Evolutionary conservation across 2,329 filamentous ascomycete species (phyloP).

Genomic region (Pseudogymnoascus sp.): DNA sequence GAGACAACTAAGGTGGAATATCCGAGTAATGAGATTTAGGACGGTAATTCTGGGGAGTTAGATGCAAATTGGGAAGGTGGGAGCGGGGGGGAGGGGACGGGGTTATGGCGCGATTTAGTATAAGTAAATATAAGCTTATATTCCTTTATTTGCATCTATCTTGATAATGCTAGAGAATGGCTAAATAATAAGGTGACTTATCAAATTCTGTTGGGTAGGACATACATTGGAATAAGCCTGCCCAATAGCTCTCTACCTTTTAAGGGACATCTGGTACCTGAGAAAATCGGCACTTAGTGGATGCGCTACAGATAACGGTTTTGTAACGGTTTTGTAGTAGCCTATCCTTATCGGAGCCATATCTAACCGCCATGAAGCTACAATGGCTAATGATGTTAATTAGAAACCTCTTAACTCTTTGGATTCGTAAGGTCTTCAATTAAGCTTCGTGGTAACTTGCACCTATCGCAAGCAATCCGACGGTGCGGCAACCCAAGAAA

Average conservation of each 20-base stretch:
- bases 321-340: too few species aligned
- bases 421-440: background rate
- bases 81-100: background rate
- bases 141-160: background rate
- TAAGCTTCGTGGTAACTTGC: background rate
- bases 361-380: background rate
- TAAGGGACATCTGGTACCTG: too few species aligned
- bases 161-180: background rate
- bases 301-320: too few species aligned
- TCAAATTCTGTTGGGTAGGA: too few species aligned
- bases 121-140: background rate
- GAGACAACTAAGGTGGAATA: conserved; percentile 56
- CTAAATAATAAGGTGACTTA: too few species aligned
- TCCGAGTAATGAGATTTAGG: conserved; percentile 55
- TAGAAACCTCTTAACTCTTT: background rate
- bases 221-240: too few species aligned
- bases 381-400: background rate
- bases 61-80: background rate
- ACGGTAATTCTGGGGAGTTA: background rate
- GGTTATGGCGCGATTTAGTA: background rate
- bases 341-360: background rate
- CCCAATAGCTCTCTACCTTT: too few species aligned
- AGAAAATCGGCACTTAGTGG: too few species aligned
- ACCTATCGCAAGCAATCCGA: background rate
- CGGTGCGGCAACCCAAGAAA: background rate